Evolutionary conservation across 345 rosid genomes (phyloP).

Genomic region (Microcos paniculata): DNA sequence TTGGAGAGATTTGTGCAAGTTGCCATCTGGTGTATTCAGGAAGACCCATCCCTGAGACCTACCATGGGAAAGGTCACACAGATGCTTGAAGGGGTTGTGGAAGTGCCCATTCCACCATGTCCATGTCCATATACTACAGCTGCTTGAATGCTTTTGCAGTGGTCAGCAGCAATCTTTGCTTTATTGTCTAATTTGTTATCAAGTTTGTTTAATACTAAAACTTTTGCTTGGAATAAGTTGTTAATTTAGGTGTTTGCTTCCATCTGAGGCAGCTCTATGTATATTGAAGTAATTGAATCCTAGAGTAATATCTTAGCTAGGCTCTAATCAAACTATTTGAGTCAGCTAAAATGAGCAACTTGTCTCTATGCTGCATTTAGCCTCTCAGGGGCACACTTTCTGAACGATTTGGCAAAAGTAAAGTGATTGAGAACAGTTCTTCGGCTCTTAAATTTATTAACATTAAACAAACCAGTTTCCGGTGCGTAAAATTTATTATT

Average conservation of each 20-base stretch:
- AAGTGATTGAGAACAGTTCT: no score
- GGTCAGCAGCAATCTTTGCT: background rate
- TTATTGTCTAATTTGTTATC: background rate
- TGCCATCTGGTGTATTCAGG: slow-evolving; percentile 50
- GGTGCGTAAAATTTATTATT: no score
- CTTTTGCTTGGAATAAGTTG: background rate
- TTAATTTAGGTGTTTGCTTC: background rate
- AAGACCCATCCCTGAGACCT: slow-evolving; percentile 36
- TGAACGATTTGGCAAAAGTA: background rate
- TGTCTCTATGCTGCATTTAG: background rate
- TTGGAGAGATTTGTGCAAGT: slow-evolving; percentile 28
- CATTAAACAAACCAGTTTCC: background rate
- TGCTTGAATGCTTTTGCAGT: background rate
- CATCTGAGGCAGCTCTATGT: background rate
- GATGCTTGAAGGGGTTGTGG: slow-evolving; percentile 44
- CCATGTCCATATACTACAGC: slow-evolving; percentile 1
- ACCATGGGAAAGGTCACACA: slow-evolving; percentile 39
- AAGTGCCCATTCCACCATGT: slow-evolving; percentile 33
- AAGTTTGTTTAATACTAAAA: background rate
- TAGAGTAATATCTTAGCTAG: background rate
- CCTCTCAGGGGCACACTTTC: background rate
- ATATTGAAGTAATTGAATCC: background rate
- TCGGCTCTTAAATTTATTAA: no score
- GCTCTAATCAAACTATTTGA: background rate
- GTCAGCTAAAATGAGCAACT: background rate